A percentile compares a stretch with the other conserved stretches of the same genome.
Evolutionary conservation across 2,329 filamentous ascomycete genomes (phyloP).

Genomic region (Ustilaginoidea virens): DNA sequence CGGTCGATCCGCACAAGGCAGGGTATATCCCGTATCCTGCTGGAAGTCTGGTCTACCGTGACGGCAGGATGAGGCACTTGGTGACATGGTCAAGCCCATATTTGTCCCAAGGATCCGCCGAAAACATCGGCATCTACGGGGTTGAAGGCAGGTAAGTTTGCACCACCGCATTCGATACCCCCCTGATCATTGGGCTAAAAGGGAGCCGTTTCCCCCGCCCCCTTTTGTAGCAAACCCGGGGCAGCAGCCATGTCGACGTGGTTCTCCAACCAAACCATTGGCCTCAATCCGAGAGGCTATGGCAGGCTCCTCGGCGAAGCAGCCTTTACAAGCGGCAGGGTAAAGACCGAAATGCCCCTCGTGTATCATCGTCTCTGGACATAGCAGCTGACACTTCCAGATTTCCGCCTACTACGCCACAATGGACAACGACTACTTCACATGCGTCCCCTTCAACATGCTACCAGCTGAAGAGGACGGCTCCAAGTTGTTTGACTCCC

Average conservation of each 20-base stretch:
- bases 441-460: conserved; percentile 26
- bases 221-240: conserved; percentile 28
- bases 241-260: conserved; percentile 28
- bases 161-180: not conserved
- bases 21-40: conserved; percentile 31
- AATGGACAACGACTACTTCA: conserved; percentile 20
- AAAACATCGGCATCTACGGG: conserved; percentile 26
- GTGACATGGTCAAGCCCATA: conserved; percentile 28
- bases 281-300: conserved; percentile 23
- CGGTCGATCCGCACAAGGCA: conserved; percentile 31
- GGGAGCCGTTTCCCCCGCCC: too few relatives aligned
- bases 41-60: conserved; percentile 26
- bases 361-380: rapidly evolving
- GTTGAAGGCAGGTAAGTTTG: conserved; percentile 24
- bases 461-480: conserved; percentile 18
- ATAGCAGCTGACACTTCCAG: too few relatives aligned
- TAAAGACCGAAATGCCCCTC: conserved; percentile 10
- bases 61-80: conserved; percentile 25
- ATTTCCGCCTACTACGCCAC: conserved; percentile 25
- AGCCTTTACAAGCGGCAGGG: conserved; percentile 25
- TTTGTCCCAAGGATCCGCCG: conserved; percentile 21
- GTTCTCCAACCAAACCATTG: conserved; percentile 27
- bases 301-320: conserved; percentile 26
- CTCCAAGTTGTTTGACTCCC: conserved; percentile 6
- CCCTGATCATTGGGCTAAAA: too few relatives aligned